Conservation (phyloP, 1,139 yeast genomes). For the Diutina pseudorugosa region DNA sequence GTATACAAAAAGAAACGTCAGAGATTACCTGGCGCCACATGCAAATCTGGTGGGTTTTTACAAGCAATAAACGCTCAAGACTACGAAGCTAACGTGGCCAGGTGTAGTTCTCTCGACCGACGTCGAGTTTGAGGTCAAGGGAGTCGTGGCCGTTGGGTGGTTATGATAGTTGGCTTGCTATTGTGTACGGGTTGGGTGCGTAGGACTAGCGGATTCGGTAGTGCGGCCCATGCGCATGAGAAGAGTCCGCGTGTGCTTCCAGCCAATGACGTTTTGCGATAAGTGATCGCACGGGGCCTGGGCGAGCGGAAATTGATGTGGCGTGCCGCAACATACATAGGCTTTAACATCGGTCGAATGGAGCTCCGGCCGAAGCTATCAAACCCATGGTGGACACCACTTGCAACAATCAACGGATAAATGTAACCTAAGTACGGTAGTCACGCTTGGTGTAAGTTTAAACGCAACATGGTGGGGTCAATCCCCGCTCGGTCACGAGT, state of each 20-base stretch:
- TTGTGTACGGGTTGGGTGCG: not conserved
- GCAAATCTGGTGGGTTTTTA: not conserved
- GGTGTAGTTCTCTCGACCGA: too few relatives aligned
- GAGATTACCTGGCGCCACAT: not conserved
- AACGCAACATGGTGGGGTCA: not conserved
- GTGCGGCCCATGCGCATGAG: not conserved
- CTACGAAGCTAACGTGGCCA: too few relatives aligned
- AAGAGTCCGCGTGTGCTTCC: not conserved
- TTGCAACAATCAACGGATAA: too few relatives aligned
- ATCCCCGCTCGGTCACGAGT: not conserved
- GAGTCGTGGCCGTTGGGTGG: not conserved
- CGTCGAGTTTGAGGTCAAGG: too few relatives aligned
- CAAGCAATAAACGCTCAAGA: too few relatives aligned
- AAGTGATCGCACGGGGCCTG: not conserved
- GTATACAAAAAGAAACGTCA: not conserved
- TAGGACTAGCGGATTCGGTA: not conserved
- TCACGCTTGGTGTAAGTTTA: not conserved
- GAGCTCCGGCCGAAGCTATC: not conserved
- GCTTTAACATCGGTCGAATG: not conserved
- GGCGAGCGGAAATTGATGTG: not conserved
- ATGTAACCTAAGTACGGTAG: not conserved
- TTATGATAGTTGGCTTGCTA: not conserved
- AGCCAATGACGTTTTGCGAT: not conserved
- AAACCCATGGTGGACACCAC: too few relatives aligned
- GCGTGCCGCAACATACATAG: not conserved